A percentile compares a stretch with the other conserved stretches of the same genome.
phyloP scores from a whole-genome alignment of 441 rosid species.

The Brassica balearica region DNA sequence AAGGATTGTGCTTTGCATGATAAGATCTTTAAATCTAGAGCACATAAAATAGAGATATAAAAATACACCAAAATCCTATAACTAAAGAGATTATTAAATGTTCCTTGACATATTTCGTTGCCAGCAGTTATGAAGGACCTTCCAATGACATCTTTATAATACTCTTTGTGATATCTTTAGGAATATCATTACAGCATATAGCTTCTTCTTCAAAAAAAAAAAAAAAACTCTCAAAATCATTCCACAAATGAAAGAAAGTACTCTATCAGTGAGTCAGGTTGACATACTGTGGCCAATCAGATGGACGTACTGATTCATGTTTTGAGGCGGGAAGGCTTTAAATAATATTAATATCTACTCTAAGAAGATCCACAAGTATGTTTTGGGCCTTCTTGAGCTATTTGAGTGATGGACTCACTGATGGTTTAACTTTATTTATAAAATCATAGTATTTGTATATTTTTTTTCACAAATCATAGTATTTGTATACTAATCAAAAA shows the following conservation, averaged over 20 bases:
- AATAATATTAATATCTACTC: not conserved
- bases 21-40: not conserved
- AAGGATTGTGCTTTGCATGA: not conserved
- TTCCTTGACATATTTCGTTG: not conserved
- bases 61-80: not conserved
- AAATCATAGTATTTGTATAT: too few species aligned
- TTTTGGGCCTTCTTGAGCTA: not conserved
- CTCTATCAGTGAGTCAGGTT: not conserved
- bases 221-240: not conserved
- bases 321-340: not conserved
- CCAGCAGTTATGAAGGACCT: not conserved
- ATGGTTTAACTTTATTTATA: too few species aligned
- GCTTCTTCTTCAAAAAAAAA: not conserved
- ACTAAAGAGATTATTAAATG: not conserved
- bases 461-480: too few species aligned
- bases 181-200: not conserved
- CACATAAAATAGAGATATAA: not conserved
- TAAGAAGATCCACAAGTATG: not conserved
- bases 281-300: not conserved
- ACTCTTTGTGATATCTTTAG: not conserved
- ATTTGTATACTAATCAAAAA: too few species aligned
- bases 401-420: not conserved
- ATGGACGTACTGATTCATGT: not conserved
- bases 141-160: not conserved
- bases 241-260: not conserved